Conservation (phyloP, 2,329 filamentous ascomycete species). For the Exophiala sideris region DNA sequence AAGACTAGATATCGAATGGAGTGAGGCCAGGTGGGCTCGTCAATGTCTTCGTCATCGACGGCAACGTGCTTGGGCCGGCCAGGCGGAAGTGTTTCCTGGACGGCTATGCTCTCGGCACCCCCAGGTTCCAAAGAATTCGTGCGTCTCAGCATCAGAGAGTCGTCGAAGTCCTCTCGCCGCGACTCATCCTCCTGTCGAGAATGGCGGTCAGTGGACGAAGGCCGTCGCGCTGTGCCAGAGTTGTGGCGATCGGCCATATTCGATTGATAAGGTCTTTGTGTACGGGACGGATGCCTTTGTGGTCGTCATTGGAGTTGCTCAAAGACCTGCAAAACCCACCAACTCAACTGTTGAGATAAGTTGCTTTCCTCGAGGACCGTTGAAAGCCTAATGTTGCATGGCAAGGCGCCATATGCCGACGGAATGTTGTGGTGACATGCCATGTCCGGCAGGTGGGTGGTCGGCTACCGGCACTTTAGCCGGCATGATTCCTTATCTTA, state of each 20-base stretch:
- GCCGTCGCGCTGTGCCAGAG: not conserved
- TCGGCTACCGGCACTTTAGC: too few species aligned
- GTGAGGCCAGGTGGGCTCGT: conserved; percentile 12
- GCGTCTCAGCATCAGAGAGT: conserved; percentile 18
- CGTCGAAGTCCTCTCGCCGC: conserved; percentile 13
- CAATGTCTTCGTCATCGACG: not conserved
- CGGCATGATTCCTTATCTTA: too few species aligned
- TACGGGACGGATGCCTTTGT: too few species aligned
- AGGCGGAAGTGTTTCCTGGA: conserved; percentile 16
- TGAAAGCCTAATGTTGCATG: too few species aligned
- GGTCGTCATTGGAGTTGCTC: too few species aligned
- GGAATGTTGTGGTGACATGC: too few species aligned
- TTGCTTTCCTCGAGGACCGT: too few species aligned
- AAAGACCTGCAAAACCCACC: too few species aligned
- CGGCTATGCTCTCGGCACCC: conserved; percentile 19
- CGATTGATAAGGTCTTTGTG: too few species aligned
- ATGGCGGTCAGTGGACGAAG: not conserved
- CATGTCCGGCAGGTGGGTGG: too few species aligned
- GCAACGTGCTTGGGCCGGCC: conserved; percentile 6
- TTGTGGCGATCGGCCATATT: not conserved
- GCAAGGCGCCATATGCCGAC: too few species aligned
- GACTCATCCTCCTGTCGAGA: not conserved
- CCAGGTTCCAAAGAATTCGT: conserved; percentile 23
- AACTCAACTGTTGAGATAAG: too few species aligned
- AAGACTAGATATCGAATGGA: conserved; percentile 34